Base-by-base conservation (phyloP, 23 red algal genomes). In the Gracilariopsis chorda region DNA sequence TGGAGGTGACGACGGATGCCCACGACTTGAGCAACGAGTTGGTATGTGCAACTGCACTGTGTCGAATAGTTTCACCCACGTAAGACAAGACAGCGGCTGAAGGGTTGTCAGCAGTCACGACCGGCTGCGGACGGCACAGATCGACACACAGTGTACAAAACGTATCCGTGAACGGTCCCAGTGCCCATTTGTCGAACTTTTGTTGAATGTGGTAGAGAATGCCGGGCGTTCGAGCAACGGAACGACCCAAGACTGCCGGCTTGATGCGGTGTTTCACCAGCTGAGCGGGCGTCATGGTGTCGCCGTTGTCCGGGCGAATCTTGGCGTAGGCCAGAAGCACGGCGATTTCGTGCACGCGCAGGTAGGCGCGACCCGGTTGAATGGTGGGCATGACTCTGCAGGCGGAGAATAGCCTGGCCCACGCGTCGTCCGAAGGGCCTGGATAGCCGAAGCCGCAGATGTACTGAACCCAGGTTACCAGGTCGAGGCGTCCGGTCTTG, bases 181-280 rank as follows among this genome's bases (percentile, higher is more conserved):
- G 59, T 36, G 82, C 82, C 82, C 82, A 89, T 28, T 78, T 78
- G 25, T 89, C 84, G 57, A 78, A 89, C 84, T 89, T 89, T 67
- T 58, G 56, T 13, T 89, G 84, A 51, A 89, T 78, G 47, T 89
- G 84, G 30, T 78, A 70, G 51, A 89, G 48, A 77, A 89, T 89
- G 52, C 84, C 84, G 44, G 84, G 84, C 7, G 84, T 78, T 3
- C 84, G 45, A 17, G 84, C 84, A n/a, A 78, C 69, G 1, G 71
- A 75, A 33, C 84, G 65, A 36, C 84, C 84, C 34, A 78, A n/a
- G 13, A 89, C 84, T 19, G 84, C 84, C 7, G 84, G 84, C 69
- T 78, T 77, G 68, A 89, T 89, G 49, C 84, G 84, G 28, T 78
- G 68, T 52, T 89, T 89, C 49, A 89, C 84, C 13, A 89, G 68